Percentiles rank a stretch among this genome's conserved stretches.
Conservation (phyloP, 2,329 filamentous ascomycete species). For the Colletotrichum truncatum region DNA sequence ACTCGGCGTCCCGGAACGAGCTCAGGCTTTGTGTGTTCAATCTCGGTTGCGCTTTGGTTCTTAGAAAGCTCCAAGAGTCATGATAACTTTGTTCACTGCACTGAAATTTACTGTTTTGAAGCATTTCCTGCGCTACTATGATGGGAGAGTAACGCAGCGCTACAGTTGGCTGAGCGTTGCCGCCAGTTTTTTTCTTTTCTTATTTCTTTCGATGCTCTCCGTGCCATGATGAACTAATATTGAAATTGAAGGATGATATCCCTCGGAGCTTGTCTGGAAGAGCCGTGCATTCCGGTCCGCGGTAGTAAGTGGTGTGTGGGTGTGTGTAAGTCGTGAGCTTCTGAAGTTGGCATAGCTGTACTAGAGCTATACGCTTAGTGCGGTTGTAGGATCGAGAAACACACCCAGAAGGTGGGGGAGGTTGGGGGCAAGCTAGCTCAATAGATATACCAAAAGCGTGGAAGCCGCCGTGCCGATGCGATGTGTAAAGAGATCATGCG, state of each 20-base stretch:
- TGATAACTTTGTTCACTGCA: constrained; percentile 25
- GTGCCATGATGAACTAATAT: too few relatives aligned
- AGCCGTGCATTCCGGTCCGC: too few relatives aligned
- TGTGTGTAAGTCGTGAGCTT: background rate
- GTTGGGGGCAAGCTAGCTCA: background rate
- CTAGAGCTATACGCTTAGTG: background rate
- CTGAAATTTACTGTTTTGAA: constrained; percentile 25
- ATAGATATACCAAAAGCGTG: background rate
- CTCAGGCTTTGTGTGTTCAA: constrained; percentile 24
- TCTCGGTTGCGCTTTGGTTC: constrained; percentile 28
- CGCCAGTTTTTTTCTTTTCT: too few relatives aligned
- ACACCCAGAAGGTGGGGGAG: background rate
- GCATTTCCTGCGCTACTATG: background rate
- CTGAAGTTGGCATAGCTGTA: background rate
- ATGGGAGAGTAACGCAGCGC: too few relatives aligned
- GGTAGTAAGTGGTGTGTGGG: too few relatives aligned
- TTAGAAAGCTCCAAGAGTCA: constrained; percentile 27
- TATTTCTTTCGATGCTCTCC: too few relatives aligned
- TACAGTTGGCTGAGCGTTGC: too few relatives aligned
- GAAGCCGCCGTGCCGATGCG: background rate
- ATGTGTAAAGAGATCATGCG: background rate
- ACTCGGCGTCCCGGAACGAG: constrained; percentile 30
- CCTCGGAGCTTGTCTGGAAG: too few relatives aligned
- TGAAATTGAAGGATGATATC: too few relatives aligned
- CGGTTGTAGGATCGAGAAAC: background rate